phyloP scores from a whole-genome alignment of 164 flowering plant species.

The Berberis thunbergii region DNA sequence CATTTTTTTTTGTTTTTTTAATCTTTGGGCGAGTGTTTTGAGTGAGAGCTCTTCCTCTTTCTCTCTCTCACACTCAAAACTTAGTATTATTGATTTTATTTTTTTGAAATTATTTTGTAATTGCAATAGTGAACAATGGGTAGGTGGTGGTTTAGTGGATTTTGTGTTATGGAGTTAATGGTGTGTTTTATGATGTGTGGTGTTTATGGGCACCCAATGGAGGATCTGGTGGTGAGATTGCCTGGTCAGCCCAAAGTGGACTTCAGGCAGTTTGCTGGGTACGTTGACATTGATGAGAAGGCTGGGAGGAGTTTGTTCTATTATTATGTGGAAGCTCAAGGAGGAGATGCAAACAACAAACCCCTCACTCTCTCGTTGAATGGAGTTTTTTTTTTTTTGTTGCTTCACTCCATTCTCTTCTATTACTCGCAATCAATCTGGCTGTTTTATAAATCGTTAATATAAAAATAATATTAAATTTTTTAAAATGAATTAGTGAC shows the following conservation, averaged over 20 bases:
- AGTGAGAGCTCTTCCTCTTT: too few relatives aligned
- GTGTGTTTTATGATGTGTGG: conserved; percentile 11
- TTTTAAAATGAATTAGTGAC: too few relatives aligned
- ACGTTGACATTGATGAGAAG: conserved; percentile 71
- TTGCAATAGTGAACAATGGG: conserved; percentile 17
- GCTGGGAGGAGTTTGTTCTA: conserved; percentile 86
- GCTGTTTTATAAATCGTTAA: not conserved
- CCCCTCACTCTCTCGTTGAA: conserved; percentile 94
- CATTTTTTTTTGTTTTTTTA: too few relatives aligned
- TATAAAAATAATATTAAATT: too few relatives aligned
- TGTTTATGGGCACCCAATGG: conserved; percentile 48
- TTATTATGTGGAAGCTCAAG: conserved; percentile 82
- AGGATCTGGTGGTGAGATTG: conserved; percentile 63
- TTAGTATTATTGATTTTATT: too few relatives aligned
- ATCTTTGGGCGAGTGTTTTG: too few relatives aligned
- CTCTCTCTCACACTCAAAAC: not conserved
- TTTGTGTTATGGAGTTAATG: conserved; percentile 16
- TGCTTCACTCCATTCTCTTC: not conserved
- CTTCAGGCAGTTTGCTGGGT: conserved; percentile 86
- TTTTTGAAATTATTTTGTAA: not conserved
- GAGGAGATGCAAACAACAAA: conserved; percentile 35
- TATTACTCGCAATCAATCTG: not conserved
- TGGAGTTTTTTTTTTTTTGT: conserved; percentile 52
- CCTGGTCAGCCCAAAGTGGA: conserved; percentile 85
- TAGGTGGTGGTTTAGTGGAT: conserved; percentile 17